Evolutionary conservation across 257 asterid genomes (phyloP).

Genomic region (Solanum virginianum): DNA sequence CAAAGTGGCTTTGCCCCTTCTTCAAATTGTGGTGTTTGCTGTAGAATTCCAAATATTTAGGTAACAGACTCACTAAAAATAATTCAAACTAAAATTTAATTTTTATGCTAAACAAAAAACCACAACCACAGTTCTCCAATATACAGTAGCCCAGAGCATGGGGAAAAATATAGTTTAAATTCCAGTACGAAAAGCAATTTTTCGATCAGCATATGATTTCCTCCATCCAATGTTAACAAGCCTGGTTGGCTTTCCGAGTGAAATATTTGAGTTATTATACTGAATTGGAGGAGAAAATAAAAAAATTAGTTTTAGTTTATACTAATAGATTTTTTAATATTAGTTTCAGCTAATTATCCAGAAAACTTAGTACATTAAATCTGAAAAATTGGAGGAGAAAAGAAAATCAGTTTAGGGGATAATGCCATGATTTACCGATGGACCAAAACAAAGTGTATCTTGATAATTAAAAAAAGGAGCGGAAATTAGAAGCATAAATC

Average conservation of each 20-base stretch:
- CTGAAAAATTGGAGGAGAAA: background rate
- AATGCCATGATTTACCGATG: background rate
- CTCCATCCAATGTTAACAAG: background rate
- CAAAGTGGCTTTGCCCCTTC: slow-evolving; percentile 51
- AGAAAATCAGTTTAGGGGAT: background rate
- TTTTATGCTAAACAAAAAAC: background rate
- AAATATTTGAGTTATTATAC: background rate
- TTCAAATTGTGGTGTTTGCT: slow-evolving; percentile 70
- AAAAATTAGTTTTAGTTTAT: background rate
- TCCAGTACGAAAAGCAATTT: background rate
- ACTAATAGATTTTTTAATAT: background rate
- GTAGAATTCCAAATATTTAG: slow-evolving; percentile 4
- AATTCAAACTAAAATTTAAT: background rate
- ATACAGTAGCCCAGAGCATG: background rate
- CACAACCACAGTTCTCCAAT: background rate
- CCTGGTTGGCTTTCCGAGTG: background rate
- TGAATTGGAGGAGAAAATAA: background rate
- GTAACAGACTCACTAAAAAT: background rate
- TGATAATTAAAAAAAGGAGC: background rate
- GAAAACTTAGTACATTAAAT: background rate
- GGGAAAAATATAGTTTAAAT: background rate
- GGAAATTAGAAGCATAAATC: background rate
- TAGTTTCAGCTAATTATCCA: background rate
- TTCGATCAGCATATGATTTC: background rate
- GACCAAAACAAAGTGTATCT: background rate